phyloP scores from a whole-genome alignment of 306 rosid genomes.

The Hippophae tibetana region DNA sequence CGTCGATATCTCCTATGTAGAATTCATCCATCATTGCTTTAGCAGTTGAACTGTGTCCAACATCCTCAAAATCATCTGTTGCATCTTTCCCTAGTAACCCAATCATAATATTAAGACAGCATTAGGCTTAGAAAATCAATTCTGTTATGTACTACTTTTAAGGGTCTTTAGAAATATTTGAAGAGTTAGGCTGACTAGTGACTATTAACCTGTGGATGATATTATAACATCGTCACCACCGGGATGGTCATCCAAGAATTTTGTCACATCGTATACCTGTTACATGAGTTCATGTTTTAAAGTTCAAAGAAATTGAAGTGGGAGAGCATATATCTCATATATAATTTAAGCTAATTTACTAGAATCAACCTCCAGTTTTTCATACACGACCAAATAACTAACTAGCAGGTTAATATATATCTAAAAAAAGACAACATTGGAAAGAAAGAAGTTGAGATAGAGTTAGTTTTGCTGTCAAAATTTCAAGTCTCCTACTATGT shows the following conservation, averaged over 20 bases:
- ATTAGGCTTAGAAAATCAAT: not conserved
- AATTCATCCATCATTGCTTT: conserved; percentile 76
- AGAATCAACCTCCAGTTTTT: not conserved
- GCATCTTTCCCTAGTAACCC: conserved; percentile 79
- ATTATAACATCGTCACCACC: conserved; percentile 91
- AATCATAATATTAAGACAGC: conserved; percentile 6
- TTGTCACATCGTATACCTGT: conserved; percentile 87
- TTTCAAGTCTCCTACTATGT: too few species aligned
- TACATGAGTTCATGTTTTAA: conserved; percentile 1
- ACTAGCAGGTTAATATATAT: not conserved
- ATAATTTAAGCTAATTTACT: not conserved
- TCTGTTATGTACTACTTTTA: not conserved
- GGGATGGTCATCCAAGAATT: conserved; percentile 94
- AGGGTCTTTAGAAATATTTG: not conserved
- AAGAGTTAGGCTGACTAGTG: not conserved
- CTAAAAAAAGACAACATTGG: too few species aligned
- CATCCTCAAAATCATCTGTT: conserved; percentile 65
- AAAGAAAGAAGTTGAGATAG: too few species aligned
- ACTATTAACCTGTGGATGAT: conserved; percentile 52
- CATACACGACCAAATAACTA: not conserved
- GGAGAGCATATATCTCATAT: not conserved
- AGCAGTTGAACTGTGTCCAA: conserved; percentile 81
- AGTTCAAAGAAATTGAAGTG: conserved; percentile 4
- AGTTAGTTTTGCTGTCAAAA: too few species aligned
- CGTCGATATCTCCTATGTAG: conserved; percentile 71